Percentiles rank a stretch among this genome's conserved stretches.
These are phyloP conservation scores for Aurantiochytrium sp. DNA, from an alignment of 108 stramenopile genomes.

Conservation along the genomic window DNA sequence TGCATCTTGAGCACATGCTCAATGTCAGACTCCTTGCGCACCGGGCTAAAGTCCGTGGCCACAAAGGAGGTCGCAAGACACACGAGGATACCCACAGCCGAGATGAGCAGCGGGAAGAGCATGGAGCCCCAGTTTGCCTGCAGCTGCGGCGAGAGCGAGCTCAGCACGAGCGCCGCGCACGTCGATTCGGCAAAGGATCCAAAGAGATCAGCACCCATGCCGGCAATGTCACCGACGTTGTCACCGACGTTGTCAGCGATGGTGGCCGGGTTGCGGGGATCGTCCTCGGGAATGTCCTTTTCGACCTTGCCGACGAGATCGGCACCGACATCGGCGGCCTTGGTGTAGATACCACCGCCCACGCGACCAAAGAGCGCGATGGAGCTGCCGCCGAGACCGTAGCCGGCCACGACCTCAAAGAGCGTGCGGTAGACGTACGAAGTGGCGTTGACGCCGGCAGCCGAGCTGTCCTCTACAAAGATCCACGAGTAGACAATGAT, in stretches of 20 bases:
- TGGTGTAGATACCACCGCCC: conserved; percentile 98
- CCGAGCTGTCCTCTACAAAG: conserved; percentile 16
- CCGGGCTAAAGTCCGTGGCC: conserved; percentile 82
- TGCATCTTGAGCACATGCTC: conserved; percentile 85
- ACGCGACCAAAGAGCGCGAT: conserved; percentile 99
- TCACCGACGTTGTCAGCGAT: conserved; percentile 99
- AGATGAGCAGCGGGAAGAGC: conserved; percentile 87
- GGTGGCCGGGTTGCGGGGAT: conserved; percentile 96
- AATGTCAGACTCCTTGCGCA: conserved; percentile 71
- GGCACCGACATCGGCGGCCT: conserved; percentile 98
- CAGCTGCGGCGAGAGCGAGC: conserved; percentile 31
- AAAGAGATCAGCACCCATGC: conserved; percentile 98
- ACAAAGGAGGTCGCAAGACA: conserved; percentile 89
- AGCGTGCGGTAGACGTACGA: conserved; percentile 75
- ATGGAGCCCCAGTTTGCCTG: conserved; percentile 82
- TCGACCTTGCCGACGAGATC: conserved; percentile 98
- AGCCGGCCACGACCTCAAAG: conserved; percentile 88
- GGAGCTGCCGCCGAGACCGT: conserved; percentile 87
- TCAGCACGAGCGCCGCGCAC: conserved; percentile 90
- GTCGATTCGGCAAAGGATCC: conserved; percentile 94
- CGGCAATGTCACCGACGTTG: conserved; percentile 97
- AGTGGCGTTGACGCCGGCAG: conserved; percentile 53
- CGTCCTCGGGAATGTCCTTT: conserved; percentile 95
- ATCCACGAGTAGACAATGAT: conserved; percentile 60
- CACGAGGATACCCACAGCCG: conserved; percentile 86